Evolutionary conservation across 768 basidiomycete genomes (phyloP), one percentile per base, ranked within the genome.

Genomic region (Crassisporium funariophilum): DNA sequence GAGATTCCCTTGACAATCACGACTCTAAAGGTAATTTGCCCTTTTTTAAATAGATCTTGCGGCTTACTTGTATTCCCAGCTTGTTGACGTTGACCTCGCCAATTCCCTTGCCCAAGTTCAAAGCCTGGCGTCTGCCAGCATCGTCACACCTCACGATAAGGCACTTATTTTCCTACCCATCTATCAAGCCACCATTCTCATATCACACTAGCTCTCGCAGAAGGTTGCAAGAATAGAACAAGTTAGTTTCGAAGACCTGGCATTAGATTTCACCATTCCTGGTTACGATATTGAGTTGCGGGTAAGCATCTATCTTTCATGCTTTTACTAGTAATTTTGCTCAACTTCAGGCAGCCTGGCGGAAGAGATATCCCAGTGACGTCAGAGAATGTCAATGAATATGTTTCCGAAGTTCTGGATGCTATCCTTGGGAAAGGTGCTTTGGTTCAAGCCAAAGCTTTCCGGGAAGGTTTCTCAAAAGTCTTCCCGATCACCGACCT

Each of bases 181-280:
- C 31, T 10, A 27, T 31, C 6, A 23, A 5, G 6, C 9, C 17
- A 9, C 31, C 2, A 11, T 12, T 34, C 47, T 48, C 23, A 38
- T 39, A 41, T 47, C 31, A 27, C 44, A 53, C 8, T 36, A 84
- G 77, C 67, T 83, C 20, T 70, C 75, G 37, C 75, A 77, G 49
- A 84, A 85, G 57, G 68, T 82, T 38, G 74, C 77, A 35, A 60
- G 76, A 52, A 73, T 82, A 63, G 80, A 85, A 62, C 67, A 82
- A 48, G 73, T 88, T 27, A 82, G 76, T 16, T 73, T 98, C 13
- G 88, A 91, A 52, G 95, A 98, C 60, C 80, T 99, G 24, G 83
- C 88, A 0, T 79, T 99, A 15, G 97, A 99, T 69, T 99, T 98
- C 67, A 98, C 95, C 6, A 76, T 98, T 13, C 97, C 97, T 7